phyloP scores from a whole-genome alignment of 2,329 filamentous ascomycete genomes.

The Stromatinia cepivora region DNA sequence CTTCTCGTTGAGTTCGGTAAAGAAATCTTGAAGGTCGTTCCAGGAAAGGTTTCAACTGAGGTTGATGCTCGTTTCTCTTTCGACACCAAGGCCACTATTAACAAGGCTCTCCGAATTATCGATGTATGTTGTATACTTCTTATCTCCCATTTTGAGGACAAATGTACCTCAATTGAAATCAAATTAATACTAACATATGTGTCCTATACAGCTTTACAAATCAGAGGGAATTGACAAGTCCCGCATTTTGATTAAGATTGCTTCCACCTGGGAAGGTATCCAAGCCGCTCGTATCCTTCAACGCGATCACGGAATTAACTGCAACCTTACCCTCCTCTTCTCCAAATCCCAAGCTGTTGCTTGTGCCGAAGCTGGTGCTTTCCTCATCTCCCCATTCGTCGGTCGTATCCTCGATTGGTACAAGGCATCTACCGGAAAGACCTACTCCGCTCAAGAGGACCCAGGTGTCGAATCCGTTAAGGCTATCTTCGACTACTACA shows the following conservation, averaged over 20 bases:
- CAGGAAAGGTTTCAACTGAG: slow-evolving; percentile 98
- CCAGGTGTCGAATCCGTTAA: slow-evolving; percentile 94
- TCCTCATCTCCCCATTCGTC: slow-evolving; percentile 98
- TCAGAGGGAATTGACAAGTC: slow-evolving; percentile 88
- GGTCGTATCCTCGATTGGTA: slow-evolving; percentile 99
- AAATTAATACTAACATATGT: slow-evolving; percentile 2
- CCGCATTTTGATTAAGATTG: slow-evolving; percentile 96
- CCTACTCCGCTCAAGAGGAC: slow-evolving; percentile 86
- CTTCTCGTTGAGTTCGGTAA: slow-evolving; percentile 97
- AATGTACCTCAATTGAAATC: neutral
- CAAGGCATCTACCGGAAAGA: slow-evolving; percentile 95
- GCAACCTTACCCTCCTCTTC: slow-evolving; percentile 99
- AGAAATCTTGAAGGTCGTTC: slow-evolving; percentile 95
- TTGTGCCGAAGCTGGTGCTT: slow-evolving; percentile 90
- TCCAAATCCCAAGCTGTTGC: slow-evolving; percentile 91
- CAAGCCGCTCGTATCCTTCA: slow-evolving; percentile 97
- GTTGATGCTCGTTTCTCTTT: slow-evolving; percentile 96
- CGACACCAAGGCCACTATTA: slow-evolving; percentile 84
- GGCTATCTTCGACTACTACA: slow-evolving; percentile 99
- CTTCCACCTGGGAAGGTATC: slow-evolving; percentile 99
- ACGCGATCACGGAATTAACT: slow-evolving; percentile 94
- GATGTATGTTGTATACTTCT: slow-evolving; percentile 59
- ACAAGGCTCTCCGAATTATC: slow-evolving; percentile 97
- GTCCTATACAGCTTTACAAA: slow-evolving; percentile 76
- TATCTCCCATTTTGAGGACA: neutral